A percentile compares a stretch with the other conserved stretches of the same genome.
phyloP scores from a whole-genome alignment of 768 basidiomycete species.

The Lactarius sanguifluus region DNA sequence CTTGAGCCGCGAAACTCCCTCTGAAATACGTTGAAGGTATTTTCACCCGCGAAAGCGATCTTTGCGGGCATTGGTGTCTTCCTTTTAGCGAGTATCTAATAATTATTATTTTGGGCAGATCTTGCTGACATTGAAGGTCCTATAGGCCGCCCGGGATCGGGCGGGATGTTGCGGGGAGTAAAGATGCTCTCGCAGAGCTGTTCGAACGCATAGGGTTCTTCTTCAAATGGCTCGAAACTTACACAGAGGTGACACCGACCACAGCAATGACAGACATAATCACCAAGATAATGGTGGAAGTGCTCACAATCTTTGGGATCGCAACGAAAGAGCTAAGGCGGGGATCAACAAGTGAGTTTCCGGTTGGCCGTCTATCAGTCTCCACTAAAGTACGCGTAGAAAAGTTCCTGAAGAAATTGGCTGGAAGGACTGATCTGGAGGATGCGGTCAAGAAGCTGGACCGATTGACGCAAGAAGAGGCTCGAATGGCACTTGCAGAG shows the following conservation, averaged over 20 bases:
- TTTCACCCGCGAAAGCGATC: background rate
- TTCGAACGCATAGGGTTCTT: background rate
- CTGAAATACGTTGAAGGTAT: background rate
- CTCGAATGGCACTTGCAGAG: too few relatives aligned
- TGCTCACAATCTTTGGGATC: background rate
- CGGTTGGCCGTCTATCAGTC: background rate
- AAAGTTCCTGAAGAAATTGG: background rate
- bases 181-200: too few relatives aligned
- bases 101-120: background rate
- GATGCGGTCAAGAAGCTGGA: background rate
- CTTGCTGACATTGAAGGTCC: background rate
- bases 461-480: too few relatives aligned
- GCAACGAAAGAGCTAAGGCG: background rate
- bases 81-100: background rate
- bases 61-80: background rate
- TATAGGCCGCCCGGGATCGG: background rate
- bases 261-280: background rate
- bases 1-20: background rate
- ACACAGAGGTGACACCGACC: background rate
- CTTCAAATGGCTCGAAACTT: background rate
- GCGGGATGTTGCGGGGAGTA: background rate
- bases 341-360: background rate
- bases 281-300: background rate
- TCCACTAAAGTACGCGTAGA: background rate
- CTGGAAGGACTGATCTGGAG: background rate